phyloP scores from a whole-genome alignment of 768 basidiomycete genomes.

The Russula compacta region DNA sequence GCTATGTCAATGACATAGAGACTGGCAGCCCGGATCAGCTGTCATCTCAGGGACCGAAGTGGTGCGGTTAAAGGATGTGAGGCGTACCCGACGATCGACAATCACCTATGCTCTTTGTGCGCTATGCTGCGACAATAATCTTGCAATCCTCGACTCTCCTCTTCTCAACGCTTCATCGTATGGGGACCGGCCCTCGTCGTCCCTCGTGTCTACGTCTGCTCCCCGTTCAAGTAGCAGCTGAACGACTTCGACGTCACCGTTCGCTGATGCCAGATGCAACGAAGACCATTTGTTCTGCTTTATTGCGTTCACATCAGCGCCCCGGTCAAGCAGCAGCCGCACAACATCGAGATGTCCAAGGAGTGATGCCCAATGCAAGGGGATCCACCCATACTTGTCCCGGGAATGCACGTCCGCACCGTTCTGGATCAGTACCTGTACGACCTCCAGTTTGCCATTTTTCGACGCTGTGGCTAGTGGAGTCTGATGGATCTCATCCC shows the following conservation, averaged over 20 bases:
- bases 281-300: neutral
- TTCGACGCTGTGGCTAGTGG: neutral
- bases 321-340: neutral
- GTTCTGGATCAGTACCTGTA: neutral
- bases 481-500: neutral
- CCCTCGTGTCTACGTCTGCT: neutral
- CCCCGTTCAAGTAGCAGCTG: neutral
- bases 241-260: neutral
- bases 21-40: no score
- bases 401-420: neutral
- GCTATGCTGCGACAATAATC: neutral
- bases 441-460: neutral
- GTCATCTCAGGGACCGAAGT: neutral
- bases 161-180: neutral
- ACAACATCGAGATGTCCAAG: neutral
- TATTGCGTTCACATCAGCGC: neutral
- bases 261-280: neutral
- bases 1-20: no score
- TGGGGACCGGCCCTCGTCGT: neutral
- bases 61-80: neutral
- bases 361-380: neutral
- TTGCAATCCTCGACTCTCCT: neutral
- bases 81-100: neutral
- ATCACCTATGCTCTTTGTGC: neutral
- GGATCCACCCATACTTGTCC: no score